A percentile compares a stretch with the other conserved stretches of the same genome.
Evolutionary conservation across 139 green algal genomes (phyloP).

Genomic region (Raphidocelis subcapitata): DNA sequence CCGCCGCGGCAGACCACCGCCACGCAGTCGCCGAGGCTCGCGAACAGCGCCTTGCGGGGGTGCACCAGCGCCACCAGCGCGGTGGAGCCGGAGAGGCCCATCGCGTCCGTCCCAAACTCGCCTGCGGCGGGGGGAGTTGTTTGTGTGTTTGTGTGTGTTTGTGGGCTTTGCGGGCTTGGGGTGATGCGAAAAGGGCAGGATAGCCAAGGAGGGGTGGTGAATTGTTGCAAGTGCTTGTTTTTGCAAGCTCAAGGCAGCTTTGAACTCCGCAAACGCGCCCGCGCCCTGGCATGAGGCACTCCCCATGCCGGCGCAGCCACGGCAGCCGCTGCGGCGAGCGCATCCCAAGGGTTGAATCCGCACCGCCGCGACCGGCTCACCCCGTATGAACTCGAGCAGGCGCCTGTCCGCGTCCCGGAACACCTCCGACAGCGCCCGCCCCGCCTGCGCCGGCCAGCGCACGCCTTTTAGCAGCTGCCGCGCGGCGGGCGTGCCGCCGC

Average conservation of each 20-base stretch:
- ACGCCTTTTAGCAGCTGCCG: slow-evolving; percentile 6
- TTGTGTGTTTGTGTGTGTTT: slow-evolving; percentile 1
- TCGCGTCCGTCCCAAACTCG: slow-evolving; percentile 3
- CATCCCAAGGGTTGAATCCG: not conserved
- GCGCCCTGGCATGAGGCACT: not conserved
- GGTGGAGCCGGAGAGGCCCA: slow-evolving; percentile 27
- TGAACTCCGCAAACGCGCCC: not conserved
- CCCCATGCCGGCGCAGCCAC: not conserved
- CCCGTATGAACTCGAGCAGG: slow-evolving; percentile 41
- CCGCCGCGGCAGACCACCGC: slow-evolving; percentile 37
- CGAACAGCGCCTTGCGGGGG: slow-evolving; percentile 15
- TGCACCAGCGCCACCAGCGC: slow-evolving; percentile 37
- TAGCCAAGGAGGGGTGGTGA: not conserved
- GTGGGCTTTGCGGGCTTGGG: not conserved
- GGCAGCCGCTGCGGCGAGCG: not conserved
- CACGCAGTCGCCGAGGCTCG: slow-evolving; percentile 41
- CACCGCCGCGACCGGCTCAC: slow-evolving; percentile 6
- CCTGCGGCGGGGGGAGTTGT: not conserved
- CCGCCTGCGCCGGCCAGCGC: not conserved
- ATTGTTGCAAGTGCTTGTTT: not conserved
- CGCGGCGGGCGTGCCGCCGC: slow-evolving; percentile 1
- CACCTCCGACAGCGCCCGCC: not conserved
- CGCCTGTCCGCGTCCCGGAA: slow-evolving; percentile 47
- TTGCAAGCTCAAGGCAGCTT: not conserved
- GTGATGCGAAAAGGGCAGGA: not conserved